A percentile compares a stretch with the other conserved stretches of the same genome.
Conservation (phyloP, 768 basidiomycete genomes). For the Scleroderma citrinum region DNA sequence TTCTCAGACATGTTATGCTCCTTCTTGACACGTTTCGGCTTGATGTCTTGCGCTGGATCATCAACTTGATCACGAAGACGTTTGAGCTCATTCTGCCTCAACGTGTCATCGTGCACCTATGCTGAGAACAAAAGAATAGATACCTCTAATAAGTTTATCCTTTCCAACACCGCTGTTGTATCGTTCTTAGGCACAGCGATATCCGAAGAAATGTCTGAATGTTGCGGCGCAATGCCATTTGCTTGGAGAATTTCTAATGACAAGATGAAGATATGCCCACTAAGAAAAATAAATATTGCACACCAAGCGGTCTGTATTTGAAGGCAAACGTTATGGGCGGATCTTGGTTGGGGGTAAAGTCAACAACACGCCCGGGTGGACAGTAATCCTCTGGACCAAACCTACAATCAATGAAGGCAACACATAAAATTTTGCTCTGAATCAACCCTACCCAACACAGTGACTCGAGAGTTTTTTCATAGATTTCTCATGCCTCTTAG, state of each 20-base stretch:
- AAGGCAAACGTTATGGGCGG: constrained; percentile 15
- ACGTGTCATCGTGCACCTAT: not conserved
- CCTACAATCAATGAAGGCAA: constrained; percentile 2
- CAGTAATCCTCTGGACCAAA: constrained; percentile 4
- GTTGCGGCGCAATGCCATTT: constrained; percentile 10
- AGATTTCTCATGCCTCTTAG: constrained; percentile 13
- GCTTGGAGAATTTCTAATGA: constrained; percentile 14
- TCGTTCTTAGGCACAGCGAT: not conserved
- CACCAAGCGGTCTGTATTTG: constrained; percentile 14
- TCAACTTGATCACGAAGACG: constrained; percentile 8
- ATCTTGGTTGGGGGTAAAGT: not conserved
- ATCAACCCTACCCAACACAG: constrained; percentile 10
- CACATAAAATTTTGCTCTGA: not conserved
- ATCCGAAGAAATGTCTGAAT: not conserved
- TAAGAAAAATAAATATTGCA: not conserved
- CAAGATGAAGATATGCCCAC: not conserved
- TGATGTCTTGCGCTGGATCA: constrained; percentile 1
- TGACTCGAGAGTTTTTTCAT: constrained; percentile 18
- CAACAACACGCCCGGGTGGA: fast-evolving
- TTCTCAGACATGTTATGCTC: constrained; percentile 1
- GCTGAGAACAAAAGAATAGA: not conserved
- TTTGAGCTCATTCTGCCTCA: constrained; percentile 7
- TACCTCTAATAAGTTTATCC: constrained; percentile 9
- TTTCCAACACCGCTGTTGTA: not conserved
- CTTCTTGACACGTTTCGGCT: constrained; percentile 14